These are phyloP conservation scores for Trichoderma koningii DNA, from an alignment of 2,329 filamentous ascomycete species.

Conservation along the genomic window DNA sequence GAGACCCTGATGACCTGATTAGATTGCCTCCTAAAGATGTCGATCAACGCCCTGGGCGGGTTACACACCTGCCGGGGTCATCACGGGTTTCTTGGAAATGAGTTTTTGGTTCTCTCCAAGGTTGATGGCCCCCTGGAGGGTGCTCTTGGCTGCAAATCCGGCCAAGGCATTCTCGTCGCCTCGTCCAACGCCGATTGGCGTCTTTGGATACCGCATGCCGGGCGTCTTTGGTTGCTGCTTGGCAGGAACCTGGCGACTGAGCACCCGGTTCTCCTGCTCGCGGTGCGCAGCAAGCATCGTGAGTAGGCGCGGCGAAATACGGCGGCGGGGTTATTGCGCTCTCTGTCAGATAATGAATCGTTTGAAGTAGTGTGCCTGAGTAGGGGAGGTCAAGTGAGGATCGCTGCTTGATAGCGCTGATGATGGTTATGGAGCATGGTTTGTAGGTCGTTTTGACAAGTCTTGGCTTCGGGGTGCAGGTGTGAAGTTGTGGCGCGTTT, in stretches of 20 bases:
- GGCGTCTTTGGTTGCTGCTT: constrained; percentile 86
- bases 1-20: constrained; percentile 38
- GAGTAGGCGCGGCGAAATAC: not conserved
- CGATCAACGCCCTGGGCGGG: not conserved
- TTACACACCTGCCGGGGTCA: constrained; percentile 78
- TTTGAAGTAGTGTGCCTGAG: not conserved
- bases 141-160: constrained; percentile 44
- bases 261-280: constrained; percentile 86
- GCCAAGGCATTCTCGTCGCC: constrained; percentile 77
- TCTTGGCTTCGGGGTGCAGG: not conserved
- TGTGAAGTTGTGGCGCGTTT: constrained; percentile 4
- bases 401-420: not conserved
- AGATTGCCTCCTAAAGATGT: constrained; percentile 14
- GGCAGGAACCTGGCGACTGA: constrained; percentile 69
- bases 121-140: constrained; percentile 58
- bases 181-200: constrained; percentile 73
- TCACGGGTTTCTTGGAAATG: constrained; percentile 57
- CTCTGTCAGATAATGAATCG: not conserved
- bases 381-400: not conserved
- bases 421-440: not conserved
- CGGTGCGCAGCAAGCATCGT: constrained; percentile 74
- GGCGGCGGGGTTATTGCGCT: not conserved
- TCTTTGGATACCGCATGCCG: constrained; percentile 74
- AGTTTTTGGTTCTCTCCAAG: constrained; percentile 53
- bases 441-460: not conserved